Evolutionary conservation across 2,329 filamentous ascomycete species (phyloP).

Genomic region (Orbilia quercus): DNA sequence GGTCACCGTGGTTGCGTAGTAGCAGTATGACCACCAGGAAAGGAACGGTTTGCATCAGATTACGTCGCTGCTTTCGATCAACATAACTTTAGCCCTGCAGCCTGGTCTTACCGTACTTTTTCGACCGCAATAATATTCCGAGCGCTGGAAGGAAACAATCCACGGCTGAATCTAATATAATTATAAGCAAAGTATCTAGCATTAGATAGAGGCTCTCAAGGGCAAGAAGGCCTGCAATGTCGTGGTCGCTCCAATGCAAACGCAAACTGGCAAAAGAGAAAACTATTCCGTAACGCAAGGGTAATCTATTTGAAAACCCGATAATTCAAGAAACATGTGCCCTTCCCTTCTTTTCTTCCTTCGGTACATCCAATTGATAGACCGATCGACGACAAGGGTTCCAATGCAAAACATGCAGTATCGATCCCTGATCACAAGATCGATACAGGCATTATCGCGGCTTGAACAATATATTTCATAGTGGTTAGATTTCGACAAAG

Average conservation of each 20-base stretch:
- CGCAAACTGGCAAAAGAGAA: constrained; percentile 15
- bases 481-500: no score
- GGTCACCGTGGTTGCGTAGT: constrained; percentile 33
- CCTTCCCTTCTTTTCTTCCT: not conserved
- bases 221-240: no score
- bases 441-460: constrained; percentile 30
- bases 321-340: constrained; percentile 25
- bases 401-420: not conserved
- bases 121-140: constrained; percentile 43
- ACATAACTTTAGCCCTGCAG: constrained; percentile 23
- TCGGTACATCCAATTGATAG: constrained; percentile 45
- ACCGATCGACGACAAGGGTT: constrained; percentile 46
- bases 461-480: no score
- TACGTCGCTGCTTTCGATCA: constrained; percentile 33
- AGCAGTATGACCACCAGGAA: constrained; percentile 17
- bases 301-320: constrained; percentile 41
- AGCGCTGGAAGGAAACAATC: constrained; percentile 4
- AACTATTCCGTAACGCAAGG: constrained; percentile 22
- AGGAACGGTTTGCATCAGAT: not conserved
- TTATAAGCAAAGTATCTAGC: no score
- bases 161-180: not conserved
- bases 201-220: no score
- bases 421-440: constrained; percentile 7
- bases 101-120: constrained; percentile 14
- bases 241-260: no score